A percentile compares a stretch with the other conserved stretches of the same genome.
Evolutionary conservation across 2,329 filamentous ascomycete genomes (phyloP).

Genomic region (Ceratocystis alfenasii): DNA sequence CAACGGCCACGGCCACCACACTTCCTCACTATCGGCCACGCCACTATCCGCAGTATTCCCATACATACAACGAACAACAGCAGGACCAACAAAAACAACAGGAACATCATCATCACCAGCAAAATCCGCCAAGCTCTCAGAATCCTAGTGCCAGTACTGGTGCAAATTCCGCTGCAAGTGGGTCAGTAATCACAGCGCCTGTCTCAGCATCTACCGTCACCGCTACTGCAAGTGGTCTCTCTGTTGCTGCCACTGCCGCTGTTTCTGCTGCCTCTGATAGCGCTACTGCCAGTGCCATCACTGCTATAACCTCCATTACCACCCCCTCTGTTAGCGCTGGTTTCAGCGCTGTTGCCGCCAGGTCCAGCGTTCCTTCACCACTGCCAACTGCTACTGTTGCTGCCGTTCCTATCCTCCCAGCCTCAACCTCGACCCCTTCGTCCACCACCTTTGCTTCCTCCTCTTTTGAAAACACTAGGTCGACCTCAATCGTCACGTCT

Average conservation of each 20-base stretch:
- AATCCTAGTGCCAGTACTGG: background rate
- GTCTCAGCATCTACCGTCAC: constrained; percentile 6
- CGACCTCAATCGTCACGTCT: constrained; percentile 11
- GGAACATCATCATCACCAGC: constrained; percentile 1
- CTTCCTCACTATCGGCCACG: constrained; percentile 45
- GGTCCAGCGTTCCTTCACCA: constrained; percentile 37
- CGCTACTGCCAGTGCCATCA: constrained; percentile 50
- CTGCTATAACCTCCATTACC: constrained; percentile 32
- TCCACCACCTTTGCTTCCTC: constrained; percentile 10
- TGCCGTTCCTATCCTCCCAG: constrained; percentile 30
- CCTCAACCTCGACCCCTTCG: constrained; percentile 14
- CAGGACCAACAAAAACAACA: background rate
- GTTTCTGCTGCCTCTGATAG: constrained; percentile 28
- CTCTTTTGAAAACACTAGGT: constrained; percentile 14
- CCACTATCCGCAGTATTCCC: constrained; percentile 39
- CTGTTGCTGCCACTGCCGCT: constrained; percentile 34
- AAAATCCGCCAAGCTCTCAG: constrained; percentile 6
- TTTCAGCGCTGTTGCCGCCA: background rate
- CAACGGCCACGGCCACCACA: constrained; percentile 56
- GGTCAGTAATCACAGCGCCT: background rate
- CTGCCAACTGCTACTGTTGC: constrained; percentile 46
- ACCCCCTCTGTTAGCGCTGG: constrained; percentile 29
- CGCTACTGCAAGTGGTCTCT: constrained; percentile 1
- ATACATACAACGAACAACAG: constrained; percentile 18
- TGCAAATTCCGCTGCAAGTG: constrained; percentile 8